Evolutionary conservation across 1,139 yeast genomes (phyloP), one percentile per base, ranked within the genome.

Genomic region (Yamadazyma jaroonii): DNA sequence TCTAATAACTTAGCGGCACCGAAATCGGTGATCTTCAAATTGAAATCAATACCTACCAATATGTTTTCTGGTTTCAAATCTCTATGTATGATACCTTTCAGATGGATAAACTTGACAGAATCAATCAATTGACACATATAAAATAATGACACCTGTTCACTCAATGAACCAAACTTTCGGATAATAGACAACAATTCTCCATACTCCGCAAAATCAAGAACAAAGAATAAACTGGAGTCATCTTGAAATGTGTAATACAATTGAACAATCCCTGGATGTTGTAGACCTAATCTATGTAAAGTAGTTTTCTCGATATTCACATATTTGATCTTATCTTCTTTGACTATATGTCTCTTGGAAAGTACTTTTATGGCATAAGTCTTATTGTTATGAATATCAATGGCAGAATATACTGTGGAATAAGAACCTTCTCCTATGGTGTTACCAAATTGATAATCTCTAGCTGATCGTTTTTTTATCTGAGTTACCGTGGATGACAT

Each of bases 21-120:
- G 61, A 94, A 94, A 62, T 94, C 99, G n/a, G 98, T 92, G 39
- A 94, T 77, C 59, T 89, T 89, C 42, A 92, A 72, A 47, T 86
- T 81, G 79, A 85, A 81, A 41, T 85, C 81, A 43, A 74, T 73
- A 50, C 90, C 95, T 38, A 94, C 78, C 46, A 92, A 65, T 28
- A 84, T 82, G 55, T 92, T 92, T 54, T 92, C 99, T 0, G 99
- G 99, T 62, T 92, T 92, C 48, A 92, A 72, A 60, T 92, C 99
- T 45, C 99, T 77, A 58, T 92, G 99, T 32, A 92, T 80, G 13
- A 94, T 85, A 9, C 98, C 98, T 44, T 69, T 68, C 61, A 64
- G 70, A 45, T 92, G 98, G 73, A 92, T 84, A 58, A 79, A 90
- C 46, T 75, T 78, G 10, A 92, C 81, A 0, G 97, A 94, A 59